Conservation (phyloP, 805 yeast genomes). For the Saturnispora ahearnii region DNA sequence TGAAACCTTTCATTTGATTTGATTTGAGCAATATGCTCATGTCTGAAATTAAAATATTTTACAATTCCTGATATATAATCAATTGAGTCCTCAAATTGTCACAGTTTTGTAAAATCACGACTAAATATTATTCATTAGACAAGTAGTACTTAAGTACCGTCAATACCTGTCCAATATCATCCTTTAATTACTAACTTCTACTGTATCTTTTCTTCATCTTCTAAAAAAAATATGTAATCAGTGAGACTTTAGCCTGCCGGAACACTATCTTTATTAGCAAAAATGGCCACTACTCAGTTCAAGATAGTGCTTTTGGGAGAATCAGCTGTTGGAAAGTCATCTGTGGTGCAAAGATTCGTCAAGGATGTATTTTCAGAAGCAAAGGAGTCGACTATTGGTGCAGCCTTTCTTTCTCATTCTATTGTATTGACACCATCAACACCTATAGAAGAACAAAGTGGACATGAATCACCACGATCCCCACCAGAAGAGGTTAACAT, state of each 20-base stretch:
- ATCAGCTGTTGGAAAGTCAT: conserved; percentile 62
- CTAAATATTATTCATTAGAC: no score
- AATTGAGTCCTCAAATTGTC: no score
- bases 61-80: no score
- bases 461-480: neutral
- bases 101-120: no score
- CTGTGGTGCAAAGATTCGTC: conserved; percentile 60
- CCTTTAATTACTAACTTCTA: no score
- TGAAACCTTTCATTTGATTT: no score
- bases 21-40: no score
- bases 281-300: conserved; percentile 31
- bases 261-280: neutral
- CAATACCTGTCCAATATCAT: no score
- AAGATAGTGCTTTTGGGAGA: conserved; percentile 52
- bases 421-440: conserved; percentile 45
- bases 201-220: neutral
- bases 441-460: neutral
- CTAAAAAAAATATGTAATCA: neutral
- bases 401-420: conserved; percentile 70
- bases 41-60: no score
- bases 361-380: conserved; percentile 65
- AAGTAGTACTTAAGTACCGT: no score
- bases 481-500: conserved; percentile 21
- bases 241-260: neutral
- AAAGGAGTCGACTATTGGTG: conserved; percentile 77